Base-by-base conservation (phyloP, 2,329 filamentous ascomycete genomes). In the Pestalotiopsis sp. region DNA sequence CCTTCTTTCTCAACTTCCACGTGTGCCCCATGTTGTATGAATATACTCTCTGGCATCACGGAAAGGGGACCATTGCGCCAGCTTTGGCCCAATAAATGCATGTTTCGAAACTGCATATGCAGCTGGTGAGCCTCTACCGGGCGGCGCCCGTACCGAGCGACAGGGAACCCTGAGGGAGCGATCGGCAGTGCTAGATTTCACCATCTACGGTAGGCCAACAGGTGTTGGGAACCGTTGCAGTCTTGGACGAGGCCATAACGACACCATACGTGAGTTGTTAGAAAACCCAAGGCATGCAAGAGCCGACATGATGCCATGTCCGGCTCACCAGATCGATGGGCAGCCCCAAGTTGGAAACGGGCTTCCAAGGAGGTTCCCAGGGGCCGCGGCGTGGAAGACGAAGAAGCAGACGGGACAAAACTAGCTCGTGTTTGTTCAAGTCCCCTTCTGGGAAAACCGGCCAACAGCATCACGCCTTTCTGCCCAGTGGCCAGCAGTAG, bases 401-500 rank as follows among this genome's bases (percentile, higher is more conserved):
- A 49, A 14, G 41, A 14, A 52, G 57, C 9, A 36, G 27, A 59
- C 14, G 27, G 25, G 23, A 27, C 12, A 59, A 27, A 59, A 59
- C 25, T 59, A 36, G n/a, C 11, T 11, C 11, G 57, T 25, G 38
- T 64, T 25, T 36, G 61, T 11, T 59, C 23, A n/a, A 59, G 14
- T 59, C 25, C 23, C 11, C 59, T 20, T 31, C n/a, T 17, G 23
- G 59, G 23, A 36, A 36, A 39, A 6, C 59, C 25, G 38, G 20
- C 20, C 61, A 36, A 36, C 31, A 36, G 31, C 31, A 52, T 52
- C 45, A 52, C 17, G 45, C 20, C 45, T 52, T n/a, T 52, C 38
- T 52, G 12, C n/a, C 36, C 13, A 64, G 39, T 64, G 61, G 61
- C 61, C 61, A 64, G 36, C 61, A 17, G 45, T 20, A 52, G n/a